Base-by-base conservation (phyloP, 2,329 filamentous ascomycete genomes). In the Hortaea werneckii region DNA sequence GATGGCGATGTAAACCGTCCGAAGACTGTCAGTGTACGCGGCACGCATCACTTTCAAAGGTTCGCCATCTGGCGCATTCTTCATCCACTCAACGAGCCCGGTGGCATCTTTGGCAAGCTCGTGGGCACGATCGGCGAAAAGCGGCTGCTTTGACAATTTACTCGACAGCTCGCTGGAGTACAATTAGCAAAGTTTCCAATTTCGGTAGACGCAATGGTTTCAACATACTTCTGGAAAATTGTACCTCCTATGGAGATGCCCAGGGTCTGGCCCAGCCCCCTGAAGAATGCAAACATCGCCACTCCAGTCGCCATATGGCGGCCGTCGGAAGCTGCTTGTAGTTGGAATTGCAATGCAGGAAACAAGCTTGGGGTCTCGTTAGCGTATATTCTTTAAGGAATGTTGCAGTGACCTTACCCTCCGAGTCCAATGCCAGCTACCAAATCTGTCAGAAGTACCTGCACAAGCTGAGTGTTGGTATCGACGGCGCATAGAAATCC, bases 191-290 rank as follows among this genome's bases (percentile, higher is more conserved):
- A 28, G 29, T 29, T 4, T 35, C 6, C 34, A 11, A 3, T 20
- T 37, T 10, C 6, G 30, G 20, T 6, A 9, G 10, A 8, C n/a
- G 32, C n/a, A n/a, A 35, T 35, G 32, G 8, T n/a, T 35, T 9
- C 32, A n/a, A 13, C 43, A 28, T 40, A 45, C 39, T 54, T 86
- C 62, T 86, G 82, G 65, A 86, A 85, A 41, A 83, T 73, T 29
- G 82, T 79, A 2, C 82, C 82, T 1, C 79, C 78, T 43, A 85
- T 71, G 1, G 82, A 81, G 4, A 85, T 78, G 28, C 82, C 82
- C 6, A 85, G 63, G 0, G 77, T 72, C 58, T 85, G 79, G 0
- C 82, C 82, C 20, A 85, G 72, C 1, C 75, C 73, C 8, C 81
- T 76, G 54, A 80, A 74, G 67, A 87, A 85, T 43, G 75, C 75